Percentiles rank a stretch among this genome's conserved stretches.
Conservation (phyloP, 306 rosid genomes). For the Glycine latifolia region DNA sequence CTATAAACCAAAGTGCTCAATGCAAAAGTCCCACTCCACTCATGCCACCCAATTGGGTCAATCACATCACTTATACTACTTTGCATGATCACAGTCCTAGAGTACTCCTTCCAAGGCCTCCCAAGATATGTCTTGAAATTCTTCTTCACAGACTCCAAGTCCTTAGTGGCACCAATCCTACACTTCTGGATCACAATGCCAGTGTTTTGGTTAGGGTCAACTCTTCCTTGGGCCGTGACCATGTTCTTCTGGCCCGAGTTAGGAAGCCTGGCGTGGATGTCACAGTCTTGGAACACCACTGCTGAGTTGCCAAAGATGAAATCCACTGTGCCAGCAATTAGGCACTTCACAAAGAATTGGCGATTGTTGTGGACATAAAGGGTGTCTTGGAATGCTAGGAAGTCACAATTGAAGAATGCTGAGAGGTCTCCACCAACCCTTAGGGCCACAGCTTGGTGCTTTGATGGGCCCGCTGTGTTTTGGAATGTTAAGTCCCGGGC, state of each 20-base stretch:
- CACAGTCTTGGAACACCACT: conserved; percentile 74
- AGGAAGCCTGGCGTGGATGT: conserved; percentile 84
- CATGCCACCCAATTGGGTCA: conserved; percentile 77
- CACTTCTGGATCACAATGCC: conserved; percentile 87
- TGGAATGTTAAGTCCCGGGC: conserved; percentile 81
- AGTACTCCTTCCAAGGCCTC: conserved; percentile 90
- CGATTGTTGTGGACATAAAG: conserved; percentile 94
- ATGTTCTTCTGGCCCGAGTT: conserved; percentile 84
- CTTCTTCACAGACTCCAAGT: conserved; percentile 51
- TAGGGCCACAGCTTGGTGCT: conserved; percentile 95
- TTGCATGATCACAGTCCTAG: conserved; percentile 83
- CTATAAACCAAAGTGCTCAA: conserved; percentile 70
- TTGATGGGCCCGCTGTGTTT: conserved; percentile 91
- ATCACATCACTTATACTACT: conserved; percentile 65
- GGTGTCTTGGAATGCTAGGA: conserved; percentile 87
- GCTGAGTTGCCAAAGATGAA: conserved; percentile 92
- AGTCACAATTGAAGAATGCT: conserved; percentile 77
- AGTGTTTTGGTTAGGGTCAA: conserved; percentile 90
- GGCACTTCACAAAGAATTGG: conserved; percentile 70
- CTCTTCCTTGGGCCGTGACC: conserved; percentile 89
- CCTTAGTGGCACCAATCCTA: conserved; percentile 80
- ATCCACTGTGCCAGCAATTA: conserved; percentile 77
- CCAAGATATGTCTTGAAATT: conserved; percentile 76
- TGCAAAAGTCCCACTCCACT: conserved; percentile 83
- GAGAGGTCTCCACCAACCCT: conserved; percentile 88